Evolutionary conservation across 2,329 filamentous ascomycete species (phyloP).

Genomic region (Calonectria pteridis): DNA sequence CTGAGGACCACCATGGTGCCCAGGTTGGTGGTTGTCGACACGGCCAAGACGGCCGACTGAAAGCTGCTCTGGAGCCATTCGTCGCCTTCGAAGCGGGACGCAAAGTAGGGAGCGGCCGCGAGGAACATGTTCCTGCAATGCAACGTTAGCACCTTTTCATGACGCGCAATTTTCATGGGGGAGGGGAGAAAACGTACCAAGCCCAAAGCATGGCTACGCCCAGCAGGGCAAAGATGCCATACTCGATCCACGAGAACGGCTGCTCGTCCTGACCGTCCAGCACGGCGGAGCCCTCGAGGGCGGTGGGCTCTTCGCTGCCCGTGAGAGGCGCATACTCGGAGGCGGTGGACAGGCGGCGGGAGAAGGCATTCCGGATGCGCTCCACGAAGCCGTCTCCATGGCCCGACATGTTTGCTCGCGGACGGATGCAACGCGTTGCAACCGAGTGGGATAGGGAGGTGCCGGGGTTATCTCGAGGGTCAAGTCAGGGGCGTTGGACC

Average conservation of each 20-base stretch:
- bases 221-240: slow-evolving; percentile 85
- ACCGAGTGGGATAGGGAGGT: not conserved
- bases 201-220: slow-evolving; percentile 98
- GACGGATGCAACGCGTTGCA: not conserved
- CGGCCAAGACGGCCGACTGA: slow-evolving; percentile 88
- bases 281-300: slow-evolving; percentile 42
- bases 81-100: slow-evolving; percentile 79
- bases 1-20: slow-evolving; percentile 80
- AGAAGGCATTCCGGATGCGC: slow-evolving; percentile 42
- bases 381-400: slow-evolving; percentile 40
- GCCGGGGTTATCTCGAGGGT: not conserved
- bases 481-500: not conserved
- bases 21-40: slow-evolving; percentile 88
- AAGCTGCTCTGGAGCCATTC: slow-evolving; percentile 83
- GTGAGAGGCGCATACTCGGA: slow-evolving; percentile 52
- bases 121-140: slow-evolving; percentile 93
- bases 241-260: slow-evolving; percentile 88
- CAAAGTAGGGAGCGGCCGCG: slow-evolving; percentile 93
- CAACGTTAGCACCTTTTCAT: not conserved
- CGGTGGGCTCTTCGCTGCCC: slow-evolving; percentile 43
- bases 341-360: slow-evolving; percentile 35
- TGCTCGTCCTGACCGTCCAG: slow-evolving; percentile 53
- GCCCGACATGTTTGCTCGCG: not conserved
- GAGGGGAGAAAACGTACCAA: slow-evolving; percentile 71
- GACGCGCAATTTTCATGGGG: not conserved